A percentile compares a stretch with the other conserved stretches of the same genome.
These are phyloP conservation scores for Aaosphaeria pasadenensis DNA, from an alignment of 2,329 filamentous ascomycete species.

Conservation along the genomic window DNA sequence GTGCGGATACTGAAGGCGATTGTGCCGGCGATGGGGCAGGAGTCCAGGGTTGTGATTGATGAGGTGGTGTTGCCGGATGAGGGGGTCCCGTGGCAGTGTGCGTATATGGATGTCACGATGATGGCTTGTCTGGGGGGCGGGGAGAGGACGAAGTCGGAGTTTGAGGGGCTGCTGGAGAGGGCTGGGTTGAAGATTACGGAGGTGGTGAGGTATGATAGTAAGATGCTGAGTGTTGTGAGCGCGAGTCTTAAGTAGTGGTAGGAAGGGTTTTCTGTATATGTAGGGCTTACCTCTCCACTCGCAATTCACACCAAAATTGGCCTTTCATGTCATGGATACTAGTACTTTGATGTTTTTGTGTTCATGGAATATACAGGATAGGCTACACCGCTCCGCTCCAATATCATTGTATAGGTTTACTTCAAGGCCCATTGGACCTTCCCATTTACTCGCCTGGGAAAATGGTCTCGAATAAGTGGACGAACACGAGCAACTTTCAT, in stretches of 20 bases:
- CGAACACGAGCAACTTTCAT: too few relatives aligned
- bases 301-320: too few relatives aligned
- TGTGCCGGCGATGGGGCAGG: constrained; percentile 22
- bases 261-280: neutral
- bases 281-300: too few relatives aligned
- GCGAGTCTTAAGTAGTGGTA: constrained; percentile 16
- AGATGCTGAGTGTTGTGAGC: constrained; percentile 18
- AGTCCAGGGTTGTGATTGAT: constrained; percentile 29
- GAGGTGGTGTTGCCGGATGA: constrained; percentile 28
- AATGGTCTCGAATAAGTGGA: too few relatives aligned
- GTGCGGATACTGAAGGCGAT: constrained; percentile 24
- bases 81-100: constrained; percentile 26
- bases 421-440: too few relatives aligned
- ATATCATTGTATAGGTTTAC: too few relatives aligned
- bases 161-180: constrained; percentile 13
- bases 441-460: too few relatives aligned
- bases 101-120: constrained; percentile 27
- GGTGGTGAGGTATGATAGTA: constrained; percentile 23
- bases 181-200: constrained; percentile 23
- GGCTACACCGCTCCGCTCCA: too few relatives aligned
- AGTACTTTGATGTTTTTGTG: too few relatives aligned
- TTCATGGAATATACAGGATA: too few relatives aligned
- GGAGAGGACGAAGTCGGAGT: constrained; percentile 22
- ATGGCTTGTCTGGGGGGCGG: constrained; percentile 20
- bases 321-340: too few relatives aligned